Percentiles rank a stretch among this genome's conserved stretches.
Evolutionary conservation across 73 alveolate species (phyloP).

Genomic region (Symbiodinium natans): DNA sequence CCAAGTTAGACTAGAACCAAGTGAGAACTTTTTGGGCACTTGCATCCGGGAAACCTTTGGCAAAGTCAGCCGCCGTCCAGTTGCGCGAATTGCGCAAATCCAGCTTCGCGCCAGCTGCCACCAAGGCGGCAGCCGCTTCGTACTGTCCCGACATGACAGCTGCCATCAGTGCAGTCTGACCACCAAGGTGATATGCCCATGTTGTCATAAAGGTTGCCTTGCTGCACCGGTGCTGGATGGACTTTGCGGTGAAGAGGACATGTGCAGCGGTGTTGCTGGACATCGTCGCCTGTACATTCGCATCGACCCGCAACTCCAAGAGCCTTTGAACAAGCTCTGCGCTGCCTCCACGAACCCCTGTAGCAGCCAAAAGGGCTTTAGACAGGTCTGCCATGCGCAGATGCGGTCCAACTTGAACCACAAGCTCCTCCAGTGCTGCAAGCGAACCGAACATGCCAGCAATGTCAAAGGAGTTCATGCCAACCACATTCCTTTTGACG

Average conservation of each 20-base stretch:
- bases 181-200: neutral
- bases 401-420: neutral
- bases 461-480: neutral
- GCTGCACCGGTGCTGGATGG: neutral
- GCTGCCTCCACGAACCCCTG: neutral
- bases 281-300: neutral
- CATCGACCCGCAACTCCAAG: neutral
- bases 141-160: neutral
- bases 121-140: neutral
- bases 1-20: no score
- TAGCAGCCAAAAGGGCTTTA: neutral
- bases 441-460: neutral
- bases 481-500: neutral
- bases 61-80: neutral
- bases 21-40: no score
- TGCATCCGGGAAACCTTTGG: neutral
- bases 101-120: neutral
- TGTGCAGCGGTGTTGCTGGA: neutral
- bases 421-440: neutral
- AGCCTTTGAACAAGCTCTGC: neutral
- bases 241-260: neutral
- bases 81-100: neutral
- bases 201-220: neutral
- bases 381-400: neutral
- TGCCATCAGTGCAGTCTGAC: neutral